These are phyloP conservation scores for Penicillium sp. DNA, from an alignment of 2,329 filamentous ascomycete species.

Conservation along the genomic window DNA sequence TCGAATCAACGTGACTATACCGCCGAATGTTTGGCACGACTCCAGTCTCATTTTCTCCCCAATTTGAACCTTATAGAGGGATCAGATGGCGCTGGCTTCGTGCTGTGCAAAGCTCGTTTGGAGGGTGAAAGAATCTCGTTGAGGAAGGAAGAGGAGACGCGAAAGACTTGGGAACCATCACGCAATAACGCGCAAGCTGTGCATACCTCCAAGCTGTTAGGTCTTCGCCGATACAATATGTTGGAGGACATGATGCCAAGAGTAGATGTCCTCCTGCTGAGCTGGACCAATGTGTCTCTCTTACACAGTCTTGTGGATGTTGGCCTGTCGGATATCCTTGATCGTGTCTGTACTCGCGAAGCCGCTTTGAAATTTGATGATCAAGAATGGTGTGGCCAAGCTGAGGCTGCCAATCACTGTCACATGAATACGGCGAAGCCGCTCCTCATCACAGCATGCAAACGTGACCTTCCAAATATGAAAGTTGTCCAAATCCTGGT, in stretches of 20 bases:
- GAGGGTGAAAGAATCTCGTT: neutral
- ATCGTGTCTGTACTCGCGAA: constrained; percentile 10
- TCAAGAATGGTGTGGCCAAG: constrained; percentile 4
- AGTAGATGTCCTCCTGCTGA: neutral
- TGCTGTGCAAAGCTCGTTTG: neutral
- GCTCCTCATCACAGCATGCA: constrained; percentile 11
- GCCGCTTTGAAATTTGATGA: constrained; percentile 16
- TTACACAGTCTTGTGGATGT: neutral
- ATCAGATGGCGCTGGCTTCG: neutral
- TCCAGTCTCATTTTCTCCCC: neutral
- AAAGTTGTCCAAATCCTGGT: constrained; percentile 15
- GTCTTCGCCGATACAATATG: neutral
- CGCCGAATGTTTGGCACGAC: neutral
- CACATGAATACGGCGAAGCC: neutral
- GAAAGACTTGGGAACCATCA: neutral
- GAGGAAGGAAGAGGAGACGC: neutral
- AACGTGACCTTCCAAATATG: constrained; percentile 20
- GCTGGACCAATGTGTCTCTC: neutral
- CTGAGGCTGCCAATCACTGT: neutral
- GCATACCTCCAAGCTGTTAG: neutral
- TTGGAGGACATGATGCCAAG: neutral
- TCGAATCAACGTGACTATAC: neutral
- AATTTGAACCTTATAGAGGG: neutral
- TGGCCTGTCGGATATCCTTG: constrained; percentile 10
- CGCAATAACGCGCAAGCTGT: neutral